Evolutionary conservation across 176 grass and related monocot species (phyloP), one percentile per base, ranked within the genome.

Genomic region (Oryza glumipatula): DNA sequence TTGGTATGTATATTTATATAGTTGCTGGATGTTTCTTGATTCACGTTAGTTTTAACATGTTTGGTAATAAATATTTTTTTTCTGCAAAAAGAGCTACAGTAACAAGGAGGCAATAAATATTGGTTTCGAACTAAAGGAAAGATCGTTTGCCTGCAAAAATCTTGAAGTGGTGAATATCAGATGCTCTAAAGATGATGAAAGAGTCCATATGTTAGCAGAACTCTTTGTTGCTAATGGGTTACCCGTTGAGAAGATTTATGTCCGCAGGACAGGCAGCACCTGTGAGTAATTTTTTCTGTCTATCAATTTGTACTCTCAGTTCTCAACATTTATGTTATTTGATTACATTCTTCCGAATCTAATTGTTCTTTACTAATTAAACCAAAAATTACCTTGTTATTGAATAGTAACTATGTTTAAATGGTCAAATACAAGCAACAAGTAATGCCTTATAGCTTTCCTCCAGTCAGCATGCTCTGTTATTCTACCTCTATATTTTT

Each of bases 91-190:
- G 66, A 44, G 63, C 54, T 60, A 44, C 0, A 2, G 9, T 52
- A 10, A 16, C 11, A 44, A 11, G 9, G 24, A 78, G 16, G 12
- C 26, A 78, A 14, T 35, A 7, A 12, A 85, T 44, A 54, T 56
- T 30, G 19, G 49, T 60, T 13, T 41, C 11, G 70, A 6, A 16
- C 67, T 14, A 16, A 9, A 23, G 17, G 26, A 52, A 4, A 78
- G 66, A 78, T 71, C 83, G 10, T 85, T 84, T 71, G 28, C 46
- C 41, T 78, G 83, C 38, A 39, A 41, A 71, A 23, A 71, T 1
- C 83, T 78, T 85, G 19, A 8, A 76, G 61, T 85, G 23, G 74
- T 78, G 36, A 85, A 70, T 54, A 77, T 85, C 3, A 77, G 69
- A 77, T 77, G 83, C 17, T 85, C 10, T 5, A 69, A 77, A 66